phyloP scores from a whole-genome alignment of 2,329 filamentous ascomycete genomes.

The Emericellopsis cladophorae region DNA sequence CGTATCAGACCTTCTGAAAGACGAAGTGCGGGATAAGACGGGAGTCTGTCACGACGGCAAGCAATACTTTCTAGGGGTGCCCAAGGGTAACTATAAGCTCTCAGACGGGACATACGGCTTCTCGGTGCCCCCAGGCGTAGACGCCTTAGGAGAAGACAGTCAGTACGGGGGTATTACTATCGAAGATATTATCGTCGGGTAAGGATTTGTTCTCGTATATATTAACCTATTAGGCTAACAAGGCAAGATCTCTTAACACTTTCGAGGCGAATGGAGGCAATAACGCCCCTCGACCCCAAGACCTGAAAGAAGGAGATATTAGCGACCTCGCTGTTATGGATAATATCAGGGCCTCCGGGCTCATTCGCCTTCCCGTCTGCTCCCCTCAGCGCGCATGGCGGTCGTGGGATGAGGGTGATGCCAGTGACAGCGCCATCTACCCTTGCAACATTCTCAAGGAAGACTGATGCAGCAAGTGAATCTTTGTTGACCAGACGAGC shows the following conservation, averaged over 20 bases:
- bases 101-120: neutral
- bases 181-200: no score
- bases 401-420: constrained; percentile 14
- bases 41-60: constrained; percentile 12
- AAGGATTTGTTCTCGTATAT: no score
- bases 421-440: constrained; percentile 10
- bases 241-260: no score
- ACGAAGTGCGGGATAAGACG: constrained; percentile 9
- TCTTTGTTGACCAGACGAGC: constrained; percentile 19
- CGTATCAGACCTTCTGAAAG: constrained; percentile 7
- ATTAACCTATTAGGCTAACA: no score
- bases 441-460: constrained; percentile 17
- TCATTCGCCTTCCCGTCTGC: constrained; percentile 24
- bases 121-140: no score
- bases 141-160: no score
- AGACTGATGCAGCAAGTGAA: constrained; percentile 15
- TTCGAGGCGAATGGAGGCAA: no score
- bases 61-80: constrained; percentile 17
- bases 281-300: no score
- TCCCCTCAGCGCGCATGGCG: constrained; percentile 15
- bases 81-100: constrained; percentile 9
- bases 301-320: no score
- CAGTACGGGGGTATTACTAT: no score
- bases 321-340: constrained; percentile 3
- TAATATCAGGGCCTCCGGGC: constrained; percentile 18